Base-by-base conservation (phyloP, 2,329 filamentous ascomycete genomes). In the Nigrograna mackinnonii region DNA sequence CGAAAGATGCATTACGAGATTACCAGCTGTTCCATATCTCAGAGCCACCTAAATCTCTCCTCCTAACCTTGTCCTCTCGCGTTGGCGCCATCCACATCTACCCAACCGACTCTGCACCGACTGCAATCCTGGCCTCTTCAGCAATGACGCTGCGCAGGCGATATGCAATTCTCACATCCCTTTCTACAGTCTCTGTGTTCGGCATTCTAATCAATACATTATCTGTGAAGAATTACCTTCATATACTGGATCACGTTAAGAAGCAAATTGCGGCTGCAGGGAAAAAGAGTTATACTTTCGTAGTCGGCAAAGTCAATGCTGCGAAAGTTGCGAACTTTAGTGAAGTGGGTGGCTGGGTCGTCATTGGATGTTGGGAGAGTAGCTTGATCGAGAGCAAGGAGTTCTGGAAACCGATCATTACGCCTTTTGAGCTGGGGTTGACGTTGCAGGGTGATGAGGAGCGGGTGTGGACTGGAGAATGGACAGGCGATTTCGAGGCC, bases 291-390 rank as follows among this genome's bases (percentile, higher is more conserved):
- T 99, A 99, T 67, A 89, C 92, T 2, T 89, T 99, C 35, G 94
- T 99, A 2, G 94, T 99, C 0, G 94, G 94, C 45, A 97, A 97
- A 67, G 78, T 99, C 19, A 99, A 97, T 62, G 86, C 91, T 0
- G 92, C 91, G 26, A 99, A 99, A 68, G 79, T 99, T 17, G 94
- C 94, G 36, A 99, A 99, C 69, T 99, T 99, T 71, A 83, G 87
- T 44, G 94, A 99, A 68, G 83, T 99, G 4, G 92, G 91, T 32
- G 92, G 91, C 13, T 99, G 94, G 94, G 91, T 97, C 0, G 91
- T 97, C 0, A 89, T 99, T 7, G 92, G 94, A 2, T 99, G 94
- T 70, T 99, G 94, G 94, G 94, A 99, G 72, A 96, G 91, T 66
- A 90, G 88, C 46, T 73, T 97, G 37, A 82, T 99, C 4, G 92